phyloP scores from a whole-genome alignment of 371 early-diverging fungal genomes.

The Mucor lusitanicus region DNA sequence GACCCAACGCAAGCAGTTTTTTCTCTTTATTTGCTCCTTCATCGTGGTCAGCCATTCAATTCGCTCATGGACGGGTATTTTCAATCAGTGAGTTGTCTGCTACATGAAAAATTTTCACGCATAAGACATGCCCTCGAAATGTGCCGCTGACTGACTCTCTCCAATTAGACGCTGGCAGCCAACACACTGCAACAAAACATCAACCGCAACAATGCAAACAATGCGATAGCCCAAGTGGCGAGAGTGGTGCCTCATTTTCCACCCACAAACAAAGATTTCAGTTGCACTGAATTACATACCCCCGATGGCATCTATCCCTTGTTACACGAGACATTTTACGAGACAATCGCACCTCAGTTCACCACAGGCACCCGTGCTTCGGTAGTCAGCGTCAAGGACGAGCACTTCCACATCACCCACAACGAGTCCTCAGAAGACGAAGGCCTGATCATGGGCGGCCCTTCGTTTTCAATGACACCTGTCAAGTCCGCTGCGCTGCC shows the following conservation, averaged over 20 bases:
- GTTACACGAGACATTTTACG: constrained; percentile 49
- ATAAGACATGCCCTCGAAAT: background rate
- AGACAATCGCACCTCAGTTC: constrained; percentile 53
- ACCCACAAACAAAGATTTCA: constrained; percentile 48
- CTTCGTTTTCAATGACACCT: constrained; percentile 14
- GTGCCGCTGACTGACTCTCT: no score
- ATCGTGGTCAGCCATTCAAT: background rate
- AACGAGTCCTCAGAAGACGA: constrained; percentile 20
- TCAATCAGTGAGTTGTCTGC: constrained; percentile 31
- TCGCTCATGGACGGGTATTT: constrained; percentile 32
- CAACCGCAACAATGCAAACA: constrained; percentile 7
- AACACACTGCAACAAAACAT: constrained; percentile 18
- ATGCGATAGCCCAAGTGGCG: background rate
- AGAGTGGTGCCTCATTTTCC: constrained; percentile 33
- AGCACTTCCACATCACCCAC: background rate
- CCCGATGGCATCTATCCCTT: constrained; percentile 61
- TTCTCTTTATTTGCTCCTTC: background rate
- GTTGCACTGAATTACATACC: constrained; percentile 48
- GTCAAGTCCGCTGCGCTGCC: constrained; percentile 37
- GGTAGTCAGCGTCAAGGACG: constrained; percentile 17
- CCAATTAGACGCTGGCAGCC: constrained; percentile 22
- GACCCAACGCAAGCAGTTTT: no score
- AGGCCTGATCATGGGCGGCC: background rate
- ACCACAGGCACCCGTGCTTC: constrained; percentile 52
- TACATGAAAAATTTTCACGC: background rate